phyloP scores from a whole-genome alignment of 345 rosid species.

The Aquilaria yunnanensis region DNA sequence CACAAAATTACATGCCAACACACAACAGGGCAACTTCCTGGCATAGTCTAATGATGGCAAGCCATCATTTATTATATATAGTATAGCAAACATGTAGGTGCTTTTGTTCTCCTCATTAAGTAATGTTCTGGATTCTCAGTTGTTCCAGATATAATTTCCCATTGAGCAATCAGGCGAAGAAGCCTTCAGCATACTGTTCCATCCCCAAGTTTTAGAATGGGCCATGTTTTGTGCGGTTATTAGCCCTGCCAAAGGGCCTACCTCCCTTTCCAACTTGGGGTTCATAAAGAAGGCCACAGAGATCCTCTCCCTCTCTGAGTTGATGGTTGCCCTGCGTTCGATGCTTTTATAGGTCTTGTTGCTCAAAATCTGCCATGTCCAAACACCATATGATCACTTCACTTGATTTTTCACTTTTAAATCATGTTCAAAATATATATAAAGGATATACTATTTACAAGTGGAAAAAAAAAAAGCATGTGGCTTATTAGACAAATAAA shows the following conservation, averaged over 20 bases:
- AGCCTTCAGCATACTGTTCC: constrained; percentile 20
- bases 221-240: constrained; percentile 2
- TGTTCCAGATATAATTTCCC: not conserved
- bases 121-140: too few species aligned
- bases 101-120: not conserved
- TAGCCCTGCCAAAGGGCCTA: constrained; percentile 18
- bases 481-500: too few species aligned
- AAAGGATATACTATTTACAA: too few species aligned
- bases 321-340: constrained; percentile 15
- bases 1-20: too few species aligned
- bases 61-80: too few species aligned
- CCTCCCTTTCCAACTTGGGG: not conserved
- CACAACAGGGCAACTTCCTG: too few species aligned
- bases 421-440: too few species aligned
- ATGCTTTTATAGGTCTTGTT: constrained; percentile 23
- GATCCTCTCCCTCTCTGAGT: constrained; percentile 19
- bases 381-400: too few species aligned
- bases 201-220: constrained; percentile 7
- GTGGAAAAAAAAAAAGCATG: too few species aligned
- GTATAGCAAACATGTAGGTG: too few species aligned
- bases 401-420: too few species aligned
- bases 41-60: too few species aligned
- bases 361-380: constrained; percentile 16
- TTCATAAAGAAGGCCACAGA: constrained; percentile 16
- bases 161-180: constrained; percentile 14